These are phyloP conservation scores for Platanthera zijinensis DNA, from an alignment of 106 monocot genomes.

Conservation along the genomic window DNA sequence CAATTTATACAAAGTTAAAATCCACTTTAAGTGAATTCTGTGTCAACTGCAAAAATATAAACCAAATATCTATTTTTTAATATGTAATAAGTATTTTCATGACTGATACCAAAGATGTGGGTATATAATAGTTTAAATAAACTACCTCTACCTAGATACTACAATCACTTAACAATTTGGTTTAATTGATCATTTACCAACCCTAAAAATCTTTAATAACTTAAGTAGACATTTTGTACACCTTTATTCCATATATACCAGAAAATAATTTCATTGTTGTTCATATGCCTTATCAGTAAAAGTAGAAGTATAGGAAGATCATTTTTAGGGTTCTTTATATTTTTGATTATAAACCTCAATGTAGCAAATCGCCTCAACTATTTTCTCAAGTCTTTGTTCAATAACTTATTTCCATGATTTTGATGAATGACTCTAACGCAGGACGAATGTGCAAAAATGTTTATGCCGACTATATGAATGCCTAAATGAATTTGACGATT, in stretches of 20 bases:
- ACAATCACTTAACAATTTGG: background rate
- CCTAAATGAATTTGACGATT: no score
- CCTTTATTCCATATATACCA: background rate
- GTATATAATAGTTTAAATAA: background rate
- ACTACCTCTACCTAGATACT: background rate
- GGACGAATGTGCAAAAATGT: no score
- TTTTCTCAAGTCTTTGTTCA: background rate
- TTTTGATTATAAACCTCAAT: background rate
- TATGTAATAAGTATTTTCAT: background rate
- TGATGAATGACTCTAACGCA: no score
- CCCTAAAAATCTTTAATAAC: background rate
- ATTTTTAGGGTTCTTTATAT: background rate
- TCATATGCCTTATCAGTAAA: background rate
- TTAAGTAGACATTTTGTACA: background rate
- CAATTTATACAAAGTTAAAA: background rate
- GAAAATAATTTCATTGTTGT: background rate
- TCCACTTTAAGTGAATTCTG: background rate
- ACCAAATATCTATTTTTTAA: background rate
- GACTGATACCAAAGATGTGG: background rate
- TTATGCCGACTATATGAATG: no score
- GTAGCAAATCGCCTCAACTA: background rate
- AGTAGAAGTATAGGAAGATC: background rate
- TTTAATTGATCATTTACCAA: background rate
- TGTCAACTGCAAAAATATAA: background rate
- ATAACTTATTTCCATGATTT: no score